Conservation (phyloP, 345 rosid genomes). For the Salix arbutifolia region DNA sequence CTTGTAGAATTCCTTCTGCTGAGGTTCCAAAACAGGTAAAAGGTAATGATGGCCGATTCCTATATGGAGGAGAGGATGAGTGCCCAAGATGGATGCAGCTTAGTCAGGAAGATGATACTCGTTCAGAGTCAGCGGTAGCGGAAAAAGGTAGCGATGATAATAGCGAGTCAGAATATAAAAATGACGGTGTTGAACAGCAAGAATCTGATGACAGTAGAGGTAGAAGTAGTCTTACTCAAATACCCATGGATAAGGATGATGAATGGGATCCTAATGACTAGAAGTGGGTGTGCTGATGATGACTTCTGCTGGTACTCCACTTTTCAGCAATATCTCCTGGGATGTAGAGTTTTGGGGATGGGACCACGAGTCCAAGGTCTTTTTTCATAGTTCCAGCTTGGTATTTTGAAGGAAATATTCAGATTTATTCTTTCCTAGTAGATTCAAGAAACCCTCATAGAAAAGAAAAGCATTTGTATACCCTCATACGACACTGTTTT, state of each 20-base stretch:
- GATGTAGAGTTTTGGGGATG: conserved; percentile 19
- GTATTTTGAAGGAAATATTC: conserved; percentile 32
- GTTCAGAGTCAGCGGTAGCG: conserved; percentile 29
- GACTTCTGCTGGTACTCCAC: conserved; percentile 19
- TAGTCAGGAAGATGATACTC: conserved; percentile 20
- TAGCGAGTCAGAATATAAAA: conserved; percentile 56
- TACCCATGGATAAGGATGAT: conserved; percentile 63
- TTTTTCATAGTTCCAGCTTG: conserved; percentile 25
- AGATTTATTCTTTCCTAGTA: conserved; percentile 43
- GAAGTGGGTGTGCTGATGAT: conserved; percentile 16
- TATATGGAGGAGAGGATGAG: conserved; percentile 74
- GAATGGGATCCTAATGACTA: conserved; percentile 98
- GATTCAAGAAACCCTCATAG: conserved; percentile 29
- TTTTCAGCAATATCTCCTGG: conserved; percentile 28
- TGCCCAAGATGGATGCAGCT: conserved; percentile 89
- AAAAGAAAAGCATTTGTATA: conserved; percentile 26
- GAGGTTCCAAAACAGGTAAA: conserved; percentile 27
- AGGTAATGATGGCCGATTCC: conserved; percentile 41
- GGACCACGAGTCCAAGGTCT: conserved; percentile 23
- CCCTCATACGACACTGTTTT: conserved; percentile 18
- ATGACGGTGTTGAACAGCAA: conserved; percentile 44
- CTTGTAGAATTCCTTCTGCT: conserved; percentile 63
- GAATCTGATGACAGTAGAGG: conserved; percentile 48
- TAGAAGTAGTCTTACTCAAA: conserved; percentile 38
- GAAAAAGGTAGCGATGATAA: conserved; percentile 41